Evolutionary conservation across 179 eudicot genomes (phyloP), one percentile per base, ranked within the genome.

Genomic region (Amaranthus tricolor): DNA sequence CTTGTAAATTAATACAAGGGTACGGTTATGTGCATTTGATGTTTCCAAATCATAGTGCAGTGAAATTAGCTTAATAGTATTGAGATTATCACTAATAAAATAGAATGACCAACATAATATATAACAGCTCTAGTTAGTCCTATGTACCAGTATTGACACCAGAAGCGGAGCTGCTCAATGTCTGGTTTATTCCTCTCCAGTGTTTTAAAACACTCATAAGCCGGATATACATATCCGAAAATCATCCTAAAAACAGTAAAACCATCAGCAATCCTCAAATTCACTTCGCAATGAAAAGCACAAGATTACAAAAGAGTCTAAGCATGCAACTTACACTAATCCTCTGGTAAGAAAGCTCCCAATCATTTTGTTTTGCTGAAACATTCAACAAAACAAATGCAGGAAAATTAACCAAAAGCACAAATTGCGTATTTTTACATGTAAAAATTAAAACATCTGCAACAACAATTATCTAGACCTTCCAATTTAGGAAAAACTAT

Each of bases 91-190:
- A 15, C 57, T n/a, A 5, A 59, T 59, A 24, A 31, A 64, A 54
- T 11, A 43, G 48, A 17, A 48, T 19, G 1, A 43, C 9, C n/a
- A 70, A 16, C 48, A 60, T 57, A 72, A 77, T 70, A 54, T 44
- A 12, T 31, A 7, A 20, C 44, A 50, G 61, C 21, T 57, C 6
- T 43, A 12, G 60, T 76, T 8, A 43, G 65, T 31, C 40, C 40
- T 66, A 20, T 89, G 85, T 92, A 94, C 98, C 98, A 94, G 73
- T 94, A 92, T 66, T 92, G 97, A 85, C 98, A 94, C 98, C 98
- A 94, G 81, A 94, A 94, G 12, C 92, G 94, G 60, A 92, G 89
- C 63, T 90, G 90, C 82, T 90, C 96, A 49, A 94, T 88, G 52
- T 94, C 96, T 24, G 98, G 97, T 75, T 89, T 94, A 84, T 94